Percentiles rank a stretch among this genome's conserved stretches.
phyloP scores from a whole-genome alignment of 139 green algal genomes.

The Penium margaritaceum region DNA sequence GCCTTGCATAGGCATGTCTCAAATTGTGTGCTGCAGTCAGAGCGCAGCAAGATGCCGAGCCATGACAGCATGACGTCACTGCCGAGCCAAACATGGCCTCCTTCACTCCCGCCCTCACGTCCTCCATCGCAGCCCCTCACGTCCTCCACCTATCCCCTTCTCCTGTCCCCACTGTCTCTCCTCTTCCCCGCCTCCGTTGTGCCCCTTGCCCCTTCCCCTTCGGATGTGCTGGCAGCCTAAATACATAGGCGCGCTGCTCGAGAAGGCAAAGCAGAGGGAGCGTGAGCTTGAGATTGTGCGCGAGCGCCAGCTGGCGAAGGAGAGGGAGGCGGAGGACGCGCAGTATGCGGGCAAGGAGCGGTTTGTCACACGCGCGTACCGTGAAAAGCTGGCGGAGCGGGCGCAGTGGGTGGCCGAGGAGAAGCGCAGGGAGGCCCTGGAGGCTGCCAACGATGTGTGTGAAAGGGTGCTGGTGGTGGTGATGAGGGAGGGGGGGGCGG shows the following conservation, averaged over 20 bases:
- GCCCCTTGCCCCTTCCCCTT: too few relatives aligned
- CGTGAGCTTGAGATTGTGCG: constrained; percentile 70
- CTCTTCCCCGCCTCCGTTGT: too few relatives aligned
- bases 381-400: constrained; percentile 86
- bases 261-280: constrained; percentile 78
- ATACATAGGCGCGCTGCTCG: constrained; percentile 71
- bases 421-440: constrained; percentile 26
- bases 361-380: constrained; percentile 88
- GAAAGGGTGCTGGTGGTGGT: neutral
- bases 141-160: too few relatives aligned
- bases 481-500: too few relatives aligned
- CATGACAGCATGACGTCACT: too few relatives aligned
- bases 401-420: constrained; percentile 56
- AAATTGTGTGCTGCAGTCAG: too few relatives aligned
- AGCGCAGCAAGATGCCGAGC: too few relatives aligned
- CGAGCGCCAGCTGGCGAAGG: constrained; percentile 66
- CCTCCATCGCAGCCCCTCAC: too few relatives aligned
- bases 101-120: too few relatives aligned
- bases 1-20: too few relatives aligned
- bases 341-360: constrained; percentile 72
- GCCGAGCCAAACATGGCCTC: too few relatives aligned
- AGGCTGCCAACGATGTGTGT: constrained; percentile 31
- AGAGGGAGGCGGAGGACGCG: constrained; percentile 75
- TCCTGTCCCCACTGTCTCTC: too few relatives aligned
- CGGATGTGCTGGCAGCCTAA: constrained; percentile 51